These are phyloP conservation scores for Metarhizium brunneum DNA, from an alignment of 2,329 filamentous ascomycete genomes.

Conservation along the genomic window DNA sequence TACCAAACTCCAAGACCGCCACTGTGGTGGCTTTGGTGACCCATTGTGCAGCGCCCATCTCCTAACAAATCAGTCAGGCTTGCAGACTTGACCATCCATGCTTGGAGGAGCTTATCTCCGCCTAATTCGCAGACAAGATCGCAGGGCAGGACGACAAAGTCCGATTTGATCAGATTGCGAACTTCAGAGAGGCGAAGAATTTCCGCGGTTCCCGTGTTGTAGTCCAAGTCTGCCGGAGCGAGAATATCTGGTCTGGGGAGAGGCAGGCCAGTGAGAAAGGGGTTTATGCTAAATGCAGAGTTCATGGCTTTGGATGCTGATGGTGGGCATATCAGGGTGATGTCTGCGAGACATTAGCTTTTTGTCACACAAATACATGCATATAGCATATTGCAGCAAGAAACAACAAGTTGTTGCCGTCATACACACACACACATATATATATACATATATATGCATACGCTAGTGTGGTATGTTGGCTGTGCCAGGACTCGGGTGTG, in stretches of 20 bases:
- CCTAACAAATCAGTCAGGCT: slow-evolving; percentile 55
- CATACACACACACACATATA: neutral
- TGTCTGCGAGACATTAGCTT: slow-evolving; percentile 32
- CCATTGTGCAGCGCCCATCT: slow-evolving; percentile 30
- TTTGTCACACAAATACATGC: slow-evolving; percentile 10
- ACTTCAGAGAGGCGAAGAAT: slow-evolving; percentile 79
- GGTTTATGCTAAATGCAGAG: slow-evolving; percentile 65
- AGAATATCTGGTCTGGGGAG: slow-evolving; percentile 66
- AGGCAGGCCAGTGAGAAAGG: slow-evolving; percentile 65
- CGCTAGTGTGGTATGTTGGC: neutral
- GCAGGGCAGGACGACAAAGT: slow-evolving; percentile 88
- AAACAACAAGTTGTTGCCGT: neutral
- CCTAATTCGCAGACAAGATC: slow-evolving; percentile 87
- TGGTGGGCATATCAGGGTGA: slow-evolving; percentile 54
- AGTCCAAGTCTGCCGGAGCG: slow-evolving; percentile 64
- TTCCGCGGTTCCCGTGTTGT: slow-evolving; percentile 83
- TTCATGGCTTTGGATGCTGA: slow-evolving; percentile 58
- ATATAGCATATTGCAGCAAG: neutral
- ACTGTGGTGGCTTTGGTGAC: slow-evolving; percentile 38
- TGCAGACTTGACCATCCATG: slow-evolving; percentile 82
- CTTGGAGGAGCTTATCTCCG: slow-evolving; percentile 72
- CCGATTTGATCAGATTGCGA: slow-evolving; percentile 64
- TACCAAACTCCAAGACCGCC: slow-evolving; percentile 89
- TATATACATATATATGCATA: neutral
- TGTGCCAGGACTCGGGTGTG: neutral